Percentiles rank a stretch among this genome's conserved stretches.
These are phyloP conservation scores for Epichloe scottii DNA, from an alignment of 2,329 filamentous ascomycete genomes.

Conservation along the genomic window DNA sequence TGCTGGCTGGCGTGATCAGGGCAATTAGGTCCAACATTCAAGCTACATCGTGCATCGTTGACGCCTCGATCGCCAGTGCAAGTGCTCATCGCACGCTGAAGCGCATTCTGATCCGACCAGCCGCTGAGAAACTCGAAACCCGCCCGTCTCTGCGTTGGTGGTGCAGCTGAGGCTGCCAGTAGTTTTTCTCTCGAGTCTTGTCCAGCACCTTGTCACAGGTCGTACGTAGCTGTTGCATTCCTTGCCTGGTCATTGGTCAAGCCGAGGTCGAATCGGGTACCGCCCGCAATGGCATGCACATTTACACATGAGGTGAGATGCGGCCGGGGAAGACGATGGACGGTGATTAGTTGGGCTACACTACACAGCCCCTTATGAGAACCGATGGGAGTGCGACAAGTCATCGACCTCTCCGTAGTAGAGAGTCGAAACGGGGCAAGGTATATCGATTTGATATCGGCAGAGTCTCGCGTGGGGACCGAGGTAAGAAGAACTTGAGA, in stretches of 20 bases:
- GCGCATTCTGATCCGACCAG: constrained; percentile 16
- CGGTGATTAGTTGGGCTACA: too few species aligned
- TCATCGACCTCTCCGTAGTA: too few species aligned
- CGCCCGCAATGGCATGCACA: constrained; percentile 53
- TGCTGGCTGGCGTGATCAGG: constrained; percentile 11
- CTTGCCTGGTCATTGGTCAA: too few species aligned
- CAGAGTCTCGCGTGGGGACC: not conserved
- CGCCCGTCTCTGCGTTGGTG: constrained; percentile 38
- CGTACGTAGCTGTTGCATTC: too few species aligned
- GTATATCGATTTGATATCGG: not conserved
- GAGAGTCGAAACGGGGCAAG: too few species aligned
- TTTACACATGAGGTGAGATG: too few species aligned
- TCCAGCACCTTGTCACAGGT: too few species aligned
- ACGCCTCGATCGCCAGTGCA: constrained; percentile 15
- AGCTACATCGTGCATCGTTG: constrained; percentile 12
- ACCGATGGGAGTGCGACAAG: too few species aligned
- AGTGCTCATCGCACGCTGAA: constrained; percentile 14
- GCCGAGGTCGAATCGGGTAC: constrained; percentile 44
- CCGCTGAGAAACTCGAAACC: constrained; percentile 31
- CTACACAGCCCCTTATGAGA: too few species aligned
- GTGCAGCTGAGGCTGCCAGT: too few species aligned
- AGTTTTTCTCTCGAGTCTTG: too few species aligned
- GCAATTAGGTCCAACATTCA: constrained; percentile 14
- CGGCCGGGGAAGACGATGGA: too few species aligned
- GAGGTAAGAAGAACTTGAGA: constrained; percentile 12